Evolutionary conservation across 1,139 yeast species (phyloP), one percentile per base, ranked within the genome.

Genomic region (Schizosaccharomyces versatilis): DNA sequence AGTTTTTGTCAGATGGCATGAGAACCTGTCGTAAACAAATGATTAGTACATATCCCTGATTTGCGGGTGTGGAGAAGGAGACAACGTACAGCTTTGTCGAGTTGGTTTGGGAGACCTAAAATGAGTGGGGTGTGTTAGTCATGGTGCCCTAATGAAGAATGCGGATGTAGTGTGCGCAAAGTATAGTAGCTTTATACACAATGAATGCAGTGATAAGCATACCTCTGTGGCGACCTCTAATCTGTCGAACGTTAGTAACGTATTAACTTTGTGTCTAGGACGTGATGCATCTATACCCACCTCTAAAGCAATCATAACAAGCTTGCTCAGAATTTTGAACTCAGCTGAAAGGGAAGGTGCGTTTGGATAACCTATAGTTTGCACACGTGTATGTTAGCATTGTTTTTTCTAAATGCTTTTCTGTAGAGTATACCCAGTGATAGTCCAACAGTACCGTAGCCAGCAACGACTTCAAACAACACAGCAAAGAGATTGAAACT

Each of bases 401-500:
- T 6, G 2, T 14, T 5, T 8, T 14, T 24, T 1, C 15, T 76
- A 1, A 96, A 83, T 3, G 85, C 72, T 59, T 76, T 71, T 6
- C 76, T 70, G 52, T 69, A 71, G 0, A 94, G 83, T 61, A 78
- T 86, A 40, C 59, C 58, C 8, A 57, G 38, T 10, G 54, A 54
- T 32, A 58, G 57, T 14, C 59, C 59, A 7, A 58, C 60, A 36
- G 55, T 57, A 38, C 62, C 60, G 67, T 90, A 93, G 0, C 98
- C 98, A 62, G 94, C 82, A 6, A 85, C 83, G 58, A 86, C 79
- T 65, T 90, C 99, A 68, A 90, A 90, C 63, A 90, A 68, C 2
- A 84, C 71, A 7, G 78, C 71, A 67, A 88, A 90, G 14, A 84
- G 76, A 8, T 78, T 72, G 64, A 88, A 85, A 5, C 75, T 68